Percentiles rank a stretch among this genome's conserved stretches.
phyloP scores from a whole-genome alignment of 768 basidiomycete genomes.

The Leccinum sublutescens region DNA sequence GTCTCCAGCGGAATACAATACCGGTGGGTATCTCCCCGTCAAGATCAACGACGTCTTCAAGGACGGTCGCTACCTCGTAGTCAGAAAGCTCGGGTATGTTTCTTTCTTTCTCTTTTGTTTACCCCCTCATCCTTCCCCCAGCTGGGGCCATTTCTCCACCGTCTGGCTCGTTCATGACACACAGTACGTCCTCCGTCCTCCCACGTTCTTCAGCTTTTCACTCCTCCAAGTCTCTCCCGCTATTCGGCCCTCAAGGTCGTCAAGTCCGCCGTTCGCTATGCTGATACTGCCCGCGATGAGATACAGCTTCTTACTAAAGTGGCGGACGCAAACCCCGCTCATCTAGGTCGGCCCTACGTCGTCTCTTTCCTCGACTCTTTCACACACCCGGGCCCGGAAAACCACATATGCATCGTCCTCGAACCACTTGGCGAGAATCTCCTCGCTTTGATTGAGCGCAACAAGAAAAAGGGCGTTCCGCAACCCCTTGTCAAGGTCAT shows the following conservation, averaged over 20 bases:
- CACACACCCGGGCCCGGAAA: slow-evolving; percentile 68
- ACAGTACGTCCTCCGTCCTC: slow-evolving; percentile 47
- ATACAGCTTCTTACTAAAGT: slow-evolving; percentile 87
- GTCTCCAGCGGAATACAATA: slow-evolving; percentile 79
- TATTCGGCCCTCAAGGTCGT: slow-evolving; percentile 94
- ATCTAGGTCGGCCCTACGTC: slow-evolving; percentile 77
- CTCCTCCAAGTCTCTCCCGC: slow-evolving; percentile 50
- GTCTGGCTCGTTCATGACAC: slow-evolving; percentile 87
- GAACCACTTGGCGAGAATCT: slow-evolving; percentile 83
- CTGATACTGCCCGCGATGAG: slow-evolving; percentile 95
- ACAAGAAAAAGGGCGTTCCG: slow-evolving; percentile 83
- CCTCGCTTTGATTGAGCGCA: slow-evolving; percentile 68
- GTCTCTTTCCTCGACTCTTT: slow-evolving; percentile 93
- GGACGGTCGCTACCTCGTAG: slow-evolving; percentile 77
- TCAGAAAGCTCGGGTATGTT: slow-evolving; percentile 84
- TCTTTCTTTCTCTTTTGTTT: neutral
- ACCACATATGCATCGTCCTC: slow-evolving; percentile 90
- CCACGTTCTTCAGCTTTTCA: slow-evolving; percentile 14
- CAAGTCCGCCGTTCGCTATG: slow-evolving; percentile 92
- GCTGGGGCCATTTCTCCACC: slow-evolving; percentile 95
- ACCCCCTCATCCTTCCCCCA: slow-evolving; percentile 30
- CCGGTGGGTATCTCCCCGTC: slow-evolving; percentile 78
- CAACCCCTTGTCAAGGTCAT: slow-evolving; percentile 81
- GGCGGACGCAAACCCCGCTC: slow-evolving; percentile 63
- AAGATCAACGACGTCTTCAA: slow-evolving; percentile 84